Percentiles rank a stretch among this genome's conserved stretches.
These are phyloP conservation scores for Diaporthe sp. DNA, from an alignment of 2,329 filamentous ascomycete genomes.

Conservation along the genomic window DNA sequence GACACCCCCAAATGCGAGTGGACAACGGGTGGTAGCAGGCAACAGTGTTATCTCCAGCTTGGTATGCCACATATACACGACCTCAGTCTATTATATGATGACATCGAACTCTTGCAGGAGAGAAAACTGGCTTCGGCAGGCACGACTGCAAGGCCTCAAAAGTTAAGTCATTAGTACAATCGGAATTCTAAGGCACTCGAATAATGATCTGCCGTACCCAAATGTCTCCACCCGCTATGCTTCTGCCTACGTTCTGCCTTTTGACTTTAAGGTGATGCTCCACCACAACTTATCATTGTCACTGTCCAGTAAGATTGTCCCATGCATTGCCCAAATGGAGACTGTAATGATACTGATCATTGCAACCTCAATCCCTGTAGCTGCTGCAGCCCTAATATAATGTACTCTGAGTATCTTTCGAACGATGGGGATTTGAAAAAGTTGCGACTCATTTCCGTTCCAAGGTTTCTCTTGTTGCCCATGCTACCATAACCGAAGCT, in stretches of 20 bases:
- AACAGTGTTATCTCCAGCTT: conserved; percentile 21
- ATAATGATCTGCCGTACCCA: neutral
- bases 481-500: too few relatives aligned
- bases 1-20: neutral
- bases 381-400: neutral
- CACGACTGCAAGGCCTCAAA: neutral
- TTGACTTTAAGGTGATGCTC: neutral
- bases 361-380: neutral
- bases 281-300: neutral
- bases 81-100: neutral
- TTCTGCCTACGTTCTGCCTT: too few relatives aligned
- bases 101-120: neutral
- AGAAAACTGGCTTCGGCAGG: neutral
- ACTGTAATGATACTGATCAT: neutral
- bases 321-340: neutral
- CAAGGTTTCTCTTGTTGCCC: neutral
- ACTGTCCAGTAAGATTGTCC: neutral
- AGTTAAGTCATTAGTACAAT: neutral
- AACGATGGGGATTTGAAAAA: neutral
- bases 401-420: neutral
- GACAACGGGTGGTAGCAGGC: conserved; percentile 5
- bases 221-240: neutral
- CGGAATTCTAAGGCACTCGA: neutral
- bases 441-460: neutral
- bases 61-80: neutral